Conservation (phyloP, 108 stramenopile genomes). For the Pseudonitzschia pungens region DNA sequence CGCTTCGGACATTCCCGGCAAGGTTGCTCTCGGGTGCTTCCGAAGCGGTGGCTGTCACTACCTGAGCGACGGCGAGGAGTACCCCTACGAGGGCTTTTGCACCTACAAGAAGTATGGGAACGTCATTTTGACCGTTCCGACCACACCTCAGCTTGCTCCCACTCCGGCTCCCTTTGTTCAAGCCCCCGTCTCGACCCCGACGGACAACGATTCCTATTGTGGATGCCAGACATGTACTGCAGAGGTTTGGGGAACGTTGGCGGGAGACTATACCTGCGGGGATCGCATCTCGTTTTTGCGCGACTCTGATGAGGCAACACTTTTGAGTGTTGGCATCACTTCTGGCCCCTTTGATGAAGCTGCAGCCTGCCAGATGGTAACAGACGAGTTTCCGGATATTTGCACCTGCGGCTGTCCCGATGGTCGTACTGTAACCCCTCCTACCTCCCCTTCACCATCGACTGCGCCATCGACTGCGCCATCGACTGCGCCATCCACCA, state of each 20-base stretch:
- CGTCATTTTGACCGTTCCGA: not conserved
- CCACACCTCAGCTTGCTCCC: not conserved
- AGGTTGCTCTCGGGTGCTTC: constrained; percentile 1
- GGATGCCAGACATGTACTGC: constrained; percentile 1
- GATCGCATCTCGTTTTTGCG: constrained; percentile 5
- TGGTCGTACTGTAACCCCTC: not conserved
- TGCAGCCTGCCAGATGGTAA: not conserved
- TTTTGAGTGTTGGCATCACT: not conserved
- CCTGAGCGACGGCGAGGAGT: constrained; percentile 29
- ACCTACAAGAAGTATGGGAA: constrained; percentile 30
- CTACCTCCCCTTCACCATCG: not conserved
- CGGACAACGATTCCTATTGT: not conserved
- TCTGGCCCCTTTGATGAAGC: not conserved
- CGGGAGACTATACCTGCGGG: not conserved
- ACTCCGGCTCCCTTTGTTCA: not conserved
- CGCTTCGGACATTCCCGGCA: not conserved
- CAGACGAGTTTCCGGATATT: constrained; percentile 1
- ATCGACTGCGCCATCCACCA: not conserved
- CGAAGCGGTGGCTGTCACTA: constrained; percentile 23
- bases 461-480: not conserved
- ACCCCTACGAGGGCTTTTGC: constrained; percentile 31
- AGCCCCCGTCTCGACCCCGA: not conserved
- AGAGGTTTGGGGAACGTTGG: constrained; percentile 2
- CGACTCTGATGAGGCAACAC: not conserved
- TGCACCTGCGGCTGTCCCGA: not conserved